These are phyloP conservation scores for Durio zibethinus DNA, from an alignment of 345 rosid genomes.

Conservation along the genomic window DNA sequence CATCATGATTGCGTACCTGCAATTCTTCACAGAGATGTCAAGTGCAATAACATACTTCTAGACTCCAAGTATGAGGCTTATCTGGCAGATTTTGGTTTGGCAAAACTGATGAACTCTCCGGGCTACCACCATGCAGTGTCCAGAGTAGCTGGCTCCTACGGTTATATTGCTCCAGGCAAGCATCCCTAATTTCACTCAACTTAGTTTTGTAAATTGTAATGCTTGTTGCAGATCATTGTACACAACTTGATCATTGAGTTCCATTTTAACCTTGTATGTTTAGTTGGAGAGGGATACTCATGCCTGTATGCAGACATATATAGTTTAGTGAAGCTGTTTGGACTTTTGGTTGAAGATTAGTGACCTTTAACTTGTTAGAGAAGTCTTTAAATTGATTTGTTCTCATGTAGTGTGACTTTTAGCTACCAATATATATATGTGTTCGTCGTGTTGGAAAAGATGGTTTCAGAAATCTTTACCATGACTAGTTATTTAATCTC, in stretches of 20 bases:
- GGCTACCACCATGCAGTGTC: slow-evolving; percentile 78
- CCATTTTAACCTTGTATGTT: not conserved
- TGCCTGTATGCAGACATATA: too few relatives aligned
- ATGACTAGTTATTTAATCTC: not conserved
- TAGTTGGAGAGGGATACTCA: not conserved
- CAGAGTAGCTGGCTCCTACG: slow-evolving; percentile 88
- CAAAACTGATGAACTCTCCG: slow-evolving; percentile 77
- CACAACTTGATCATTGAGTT: not conserved
- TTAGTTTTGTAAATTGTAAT: not conserved
- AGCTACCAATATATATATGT: not conserved
- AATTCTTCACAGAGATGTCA: slow-evolving; percentile 89
- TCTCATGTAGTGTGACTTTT: not conserved
- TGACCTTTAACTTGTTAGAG: not conserved
- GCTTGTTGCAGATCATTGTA: not conserved
- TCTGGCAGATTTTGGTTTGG: slow-evolving; percentile 87
- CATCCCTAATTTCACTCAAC: not conserved
- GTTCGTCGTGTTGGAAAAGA: not conserved
- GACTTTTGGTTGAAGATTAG: too few relatives aligned
- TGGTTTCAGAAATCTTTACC: not conserved
- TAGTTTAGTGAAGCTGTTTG: too few relatives aligned
- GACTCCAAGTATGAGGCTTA: slow-evolving; percentile 84
- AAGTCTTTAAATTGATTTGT: not conserved
- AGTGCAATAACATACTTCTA: slow-evolving; percentile 84
- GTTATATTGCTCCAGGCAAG: slow-evolving; percentile 95
- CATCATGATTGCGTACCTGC: slow-evolving; percentile 89